phyloP scores from a whole-genome alignment of 78 protist species.

The Dictyostelium capitatum region DNA sequence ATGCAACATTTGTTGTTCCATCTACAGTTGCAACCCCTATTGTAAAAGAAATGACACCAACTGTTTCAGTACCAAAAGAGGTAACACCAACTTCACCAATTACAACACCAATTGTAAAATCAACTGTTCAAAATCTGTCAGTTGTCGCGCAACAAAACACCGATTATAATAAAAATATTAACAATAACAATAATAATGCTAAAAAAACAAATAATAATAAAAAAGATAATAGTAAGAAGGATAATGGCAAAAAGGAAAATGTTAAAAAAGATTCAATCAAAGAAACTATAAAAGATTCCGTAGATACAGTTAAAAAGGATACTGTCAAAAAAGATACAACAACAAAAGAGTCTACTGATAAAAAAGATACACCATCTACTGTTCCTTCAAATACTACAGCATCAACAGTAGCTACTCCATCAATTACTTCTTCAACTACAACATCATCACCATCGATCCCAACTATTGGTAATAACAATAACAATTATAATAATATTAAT shows the following conservation, averaged over 20 bases:
- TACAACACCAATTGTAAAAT: neutral
- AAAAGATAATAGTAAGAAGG: neutral
- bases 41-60: neutral
- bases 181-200: neutral
- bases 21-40: neutral
- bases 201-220: neutral
- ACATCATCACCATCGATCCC: neutral
- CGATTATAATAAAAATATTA: too few relatives aligned
- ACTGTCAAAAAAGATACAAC: too few relatives aligned
- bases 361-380: neutral
- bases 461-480: neutral
- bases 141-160: neutral
- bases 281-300: too few relatives aligned
- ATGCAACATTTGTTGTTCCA: neutral
- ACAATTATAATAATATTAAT: neutral
- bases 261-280: too few relatives aligned
- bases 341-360: too few relatives aligned
- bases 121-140: neutral
- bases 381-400: too few relatives aligned
- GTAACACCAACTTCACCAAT: neutral
- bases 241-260: neutral
- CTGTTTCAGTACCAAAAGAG: neutral
- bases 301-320: too few relatives aligned
- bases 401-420: neutral
- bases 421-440: neutral